Evolutionary conservation across 768 basidiomycete species (phyloP).

Genomic region (Punctularia strigosozonata): DNA sequence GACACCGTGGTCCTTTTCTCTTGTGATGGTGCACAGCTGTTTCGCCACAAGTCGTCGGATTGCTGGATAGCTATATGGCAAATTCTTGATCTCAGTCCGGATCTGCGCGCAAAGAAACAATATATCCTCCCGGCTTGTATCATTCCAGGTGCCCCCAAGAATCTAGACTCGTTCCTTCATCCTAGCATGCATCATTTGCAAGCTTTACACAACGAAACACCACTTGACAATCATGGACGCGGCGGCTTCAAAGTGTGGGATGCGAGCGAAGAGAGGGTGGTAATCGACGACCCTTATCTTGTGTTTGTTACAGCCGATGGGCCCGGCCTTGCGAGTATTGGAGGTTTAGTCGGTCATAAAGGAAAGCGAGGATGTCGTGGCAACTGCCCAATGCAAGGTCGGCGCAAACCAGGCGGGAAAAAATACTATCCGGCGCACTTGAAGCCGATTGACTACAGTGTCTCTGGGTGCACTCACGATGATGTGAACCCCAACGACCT

Average conservation of each 20-base stretch:
- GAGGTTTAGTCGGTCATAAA: slow-evolving; percentile 23
- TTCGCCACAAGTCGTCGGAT: slow-evolving; percentile 20
- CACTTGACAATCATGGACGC: no score
- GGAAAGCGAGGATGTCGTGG: slow-evolving; percentile 23
- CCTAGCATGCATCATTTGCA: slow-evolving; percentile 21
- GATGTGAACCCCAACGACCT: slow-evolving; percentile 15
- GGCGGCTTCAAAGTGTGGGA: slow-evolving; percentile 16
- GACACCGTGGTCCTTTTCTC: slow-evolving; percentile 25
- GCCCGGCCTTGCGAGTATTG: slow-evolving; percentile 7
- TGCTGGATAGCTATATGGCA: slow-evolving; percentile 27
- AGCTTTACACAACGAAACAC: slow-evolving; percentile 16
- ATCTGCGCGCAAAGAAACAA: slow-evolving; percentile 18
- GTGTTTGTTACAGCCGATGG: not conserved
- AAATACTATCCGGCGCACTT: slow-evolving; percentile 24
- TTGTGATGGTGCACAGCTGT: slow-evolving; percentile 30
- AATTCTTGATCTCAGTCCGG: slow-evolving; percentile 19
- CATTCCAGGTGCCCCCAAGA: slow-evolving; percentile 21
- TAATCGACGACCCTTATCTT: slow-evolving; percentile 1
- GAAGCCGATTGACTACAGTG: slow-evolving; percentile 12
- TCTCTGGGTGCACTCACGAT: slow-evolving; percentile 16
- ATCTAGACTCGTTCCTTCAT: slow-evolving; percentile 18
- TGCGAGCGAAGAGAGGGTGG: slow-evolving; percentile 1
- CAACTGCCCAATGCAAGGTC: slow-evolving; percentile 19
- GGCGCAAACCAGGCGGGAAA: slow-evolving; percentile 12
- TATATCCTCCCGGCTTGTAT: slow-evolving; percentile 19